Percentiles rank a stretch among this genome's conserved stretches.
These are phyloP conservation scores for Strobilomyces dryophilus DNA, from an alignment of 768 basidiomycete species.

Conservation along the genomic window DNA sequence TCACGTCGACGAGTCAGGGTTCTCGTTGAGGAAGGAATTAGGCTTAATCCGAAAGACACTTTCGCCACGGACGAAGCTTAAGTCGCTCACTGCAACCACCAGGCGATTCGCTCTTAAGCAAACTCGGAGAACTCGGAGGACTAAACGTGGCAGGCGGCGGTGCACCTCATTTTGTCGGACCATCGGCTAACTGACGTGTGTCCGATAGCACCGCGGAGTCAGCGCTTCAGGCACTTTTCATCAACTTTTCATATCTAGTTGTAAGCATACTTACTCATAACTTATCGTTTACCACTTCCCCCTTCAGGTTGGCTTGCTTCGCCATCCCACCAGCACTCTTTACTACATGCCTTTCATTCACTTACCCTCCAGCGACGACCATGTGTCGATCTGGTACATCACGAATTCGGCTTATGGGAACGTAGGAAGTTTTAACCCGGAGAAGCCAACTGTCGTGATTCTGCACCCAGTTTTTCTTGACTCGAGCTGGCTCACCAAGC, in stretches of 20 bases:
- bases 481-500: constrained; percentile 61
- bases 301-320: constrained; percentile 21
- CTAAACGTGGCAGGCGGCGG: not conserved
- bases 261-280: constrained; percentile 11
- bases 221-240: not conserved
- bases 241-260: constrained; percentile 11
- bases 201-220: constrained; percentile 10
- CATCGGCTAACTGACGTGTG: constrained; percentile 18
- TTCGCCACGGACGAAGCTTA: not conserved
- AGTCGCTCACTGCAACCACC: not conserved
- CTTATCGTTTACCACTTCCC: constrained; percentile 1
- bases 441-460: constrained; percentile 63
- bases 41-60: not conserved
- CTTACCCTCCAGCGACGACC: constrained; percentile 57
- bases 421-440: constrained; percentile 62
- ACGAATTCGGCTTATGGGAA: constrained; percentile 59
- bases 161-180: constrained; percentile 17
- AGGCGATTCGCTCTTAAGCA: not conserved
- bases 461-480: constrained; percentile 68
- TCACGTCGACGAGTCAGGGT: constrained; percentile 11
- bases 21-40: not conserved
- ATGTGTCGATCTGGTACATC: constrained; percentile 66
- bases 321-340: constrained; percentile 27
- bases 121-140: not conserved
- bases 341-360: constrained; percentile 65